Conservation (phyloP, 1,284 basidiomycete genomes). For the Retiboletus flavoniger region DNA sequence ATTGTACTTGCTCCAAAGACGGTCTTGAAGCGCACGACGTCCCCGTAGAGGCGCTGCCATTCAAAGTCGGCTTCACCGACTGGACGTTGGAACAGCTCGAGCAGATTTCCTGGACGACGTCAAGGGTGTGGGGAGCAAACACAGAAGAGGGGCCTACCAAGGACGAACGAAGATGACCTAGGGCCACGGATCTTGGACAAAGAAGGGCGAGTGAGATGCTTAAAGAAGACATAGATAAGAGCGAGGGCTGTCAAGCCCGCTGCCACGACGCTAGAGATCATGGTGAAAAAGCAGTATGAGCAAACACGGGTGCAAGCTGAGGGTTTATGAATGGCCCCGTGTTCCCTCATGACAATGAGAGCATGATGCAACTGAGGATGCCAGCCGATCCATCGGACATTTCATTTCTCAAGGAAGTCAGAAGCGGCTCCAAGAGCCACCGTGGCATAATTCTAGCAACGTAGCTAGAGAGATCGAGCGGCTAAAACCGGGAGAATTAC, state of each 20-base stretch:
- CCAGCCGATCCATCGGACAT: constrained; percentile 11
- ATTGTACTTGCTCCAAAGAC: constrained; percentile 4
- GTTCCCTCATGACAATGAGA: constrained; percentile 1
- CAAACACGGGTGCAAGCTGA: background rate
- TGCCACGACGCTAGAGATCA: constrained; percentile 6
- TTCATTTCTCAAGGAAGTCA: background rate
- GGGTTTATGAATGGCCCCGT: constrained; percentile 12
- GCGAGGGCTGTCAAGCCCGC: constrained; percentile 8
- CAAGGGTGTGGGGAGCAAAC: background rate
- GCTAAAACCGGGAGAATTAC: background rate
- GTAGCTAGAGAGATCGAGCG: background rate
- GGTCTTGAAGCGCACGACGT: constrained; percentile 20
- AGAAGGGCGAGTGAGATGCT: constrained; percentile 16
- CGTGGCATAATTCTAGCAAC: background rate
- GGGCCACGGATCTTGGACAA: constrained; percentile 34
- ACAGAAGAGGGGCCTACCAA: constrained; percentile 23
- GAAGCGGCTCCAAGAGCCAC: background rate
- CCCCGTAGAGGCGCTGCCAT: constrained; percentile 34
- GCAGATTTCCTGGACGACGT: constrained; percentile 24
- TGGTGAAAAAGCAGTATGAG: constrained; percentile 1
- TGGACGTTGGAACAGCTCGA: constrained; percentile 25
- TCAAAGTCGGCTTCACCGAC: constrained; percentile 29
- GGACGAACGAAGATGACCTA: constrained; percentile 30
- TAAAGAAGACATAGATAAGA: constrained; percentile 20
- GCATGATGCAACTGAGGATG: constrained; percentile 4